Evolutionary conservation across 2,329 filamentous ascomycete genomes (phyloP).

Genomic region (Phaeosphaeriaceae sp.): DNA sequence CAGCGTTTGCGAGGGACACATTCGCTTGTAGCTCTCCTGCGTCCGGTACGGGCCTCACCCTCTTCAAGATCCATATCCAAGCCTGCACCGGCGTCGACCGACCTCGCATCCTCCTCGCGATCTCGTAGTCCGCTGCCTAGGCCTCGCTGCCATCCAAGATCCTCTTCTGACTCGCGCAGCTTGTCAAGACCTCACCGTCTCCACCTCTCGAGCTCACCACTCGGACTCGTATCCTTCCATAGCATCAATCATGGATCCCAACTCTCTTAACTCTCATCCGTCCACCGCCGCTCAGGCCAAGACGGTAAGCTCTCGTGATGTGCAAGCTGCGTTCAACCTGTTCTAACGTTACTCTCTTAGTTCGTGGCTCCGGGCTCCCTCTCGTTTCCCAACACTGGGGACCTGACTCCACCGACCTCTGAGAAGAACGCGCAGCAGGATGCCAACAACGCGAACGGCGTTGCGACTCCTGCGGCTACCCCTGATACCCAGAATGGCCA

Average conservation of each 20-base stretch:
- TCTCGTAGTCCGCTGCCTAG: conserved; percentile 39
- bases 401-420: conserved; percentile 80
- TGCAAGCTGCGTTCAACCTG: conserved; percentile 12
- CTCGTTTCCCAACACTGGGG: conserved; percentile 83
- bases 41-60: conserved; percentile 58
- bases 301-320: conserved; percentile 58
- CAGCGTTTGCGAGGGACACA: conserved; percentile 82
- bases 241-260: conserved; percentile 72
- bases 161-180: conserved; percentile 44
- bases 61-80: conserved; percentile 19
- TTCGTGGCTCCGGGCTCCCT: conserved; percentile 89
- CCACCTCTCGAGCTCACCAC: conserved; percentile 34
- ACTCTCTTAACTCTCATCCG: conserved; percentile 85
- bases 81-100: conserved; percentile 37
- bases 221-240: conserved; percentile 37
- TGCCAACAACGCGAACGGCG: conserved; percentile 66
- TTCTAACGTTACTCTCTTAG: conserved; percentile 35
- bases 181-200: conserved; percentile 40
- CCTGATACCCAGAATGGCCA: conserved; percentile 74
- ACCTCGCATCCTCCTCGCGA: conserved; percentile 40
- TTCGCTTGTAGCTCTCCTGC: conserved; percentile 97
- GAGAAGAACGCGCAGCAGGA: conserved; percentile 69
- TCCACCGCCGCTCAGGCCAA: conserved; percentile 91
- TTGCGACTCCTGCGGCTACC: conserved; percentile 89
- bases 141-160: conserved; percentile 35